These are phyloP conservation scores for Oryza officinalis DNA, from an alignment of 176 grass and related monocot species.

Conservation along the genomic window DNA sequence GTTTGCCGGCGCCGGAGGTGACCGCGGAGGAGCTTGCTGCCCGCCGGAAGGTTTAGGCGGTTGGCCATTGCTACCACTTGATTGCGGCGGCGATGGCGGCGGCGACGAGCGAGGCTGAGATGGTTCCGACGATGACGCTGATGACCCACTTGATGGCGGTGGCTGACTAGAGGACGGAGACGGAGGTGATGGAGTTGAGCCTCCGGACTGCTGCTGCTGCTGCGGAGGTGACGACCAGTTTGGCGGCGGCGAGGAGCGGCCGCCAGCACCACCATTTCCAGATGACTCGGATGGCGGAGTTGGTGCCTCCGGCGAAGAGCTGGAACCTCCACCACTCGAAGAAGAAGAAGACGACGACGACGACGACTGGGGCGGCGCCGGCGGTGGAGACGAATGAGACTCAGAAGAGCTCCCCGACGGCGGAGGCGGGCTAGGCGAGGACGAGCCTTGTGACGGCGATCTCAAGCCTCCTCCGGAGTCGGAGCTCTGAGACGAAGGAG, in stretches of 20 bases:
- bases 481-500: constrained; percentile 1
- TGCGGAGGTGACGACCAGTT: constrained; percentile 19
- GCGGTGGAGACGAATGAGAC: not conserved
- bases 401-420: not conserved
- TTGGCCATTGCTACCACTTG: not conserved
- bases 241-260: constrained; percentile 13
- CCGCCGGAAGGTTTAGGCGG: constrained; percentile 1
- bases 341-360: constrained; percentile 11
- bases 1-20: constrained; percentile 16
- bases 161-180: not conserved
- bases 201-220: constrained; percentile 2
- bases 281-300: constrained; percentile 5
- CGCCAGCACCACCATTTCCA: not conserved
- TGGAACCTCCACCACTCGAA: not conserved
- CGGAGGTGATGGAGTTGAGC: not conserved
- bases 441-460: constrained; percentile 19
- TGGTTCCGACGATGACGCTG: not conserved
- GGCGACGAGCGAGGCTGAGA: constrained; percentile 23
- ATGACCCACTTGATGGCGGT: not conserved
- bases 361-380: not conserved
- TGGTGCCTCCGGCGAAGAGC: constrained; percentile 15
- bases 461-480: constrained; percentile 1
- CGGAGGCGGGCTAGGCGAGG: constrained; percentile 25
- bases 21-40: constrained; percentile 2
- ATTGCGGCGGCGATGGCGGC: not conserved